A percentile compares a stretch with the other conserved stretches of the same genome.
These are phyloP conservation scores for Penicillium lividum DNA, from an alignment of 495 filamentous ascomycete species.

Conservation along the genomic window DNA sequence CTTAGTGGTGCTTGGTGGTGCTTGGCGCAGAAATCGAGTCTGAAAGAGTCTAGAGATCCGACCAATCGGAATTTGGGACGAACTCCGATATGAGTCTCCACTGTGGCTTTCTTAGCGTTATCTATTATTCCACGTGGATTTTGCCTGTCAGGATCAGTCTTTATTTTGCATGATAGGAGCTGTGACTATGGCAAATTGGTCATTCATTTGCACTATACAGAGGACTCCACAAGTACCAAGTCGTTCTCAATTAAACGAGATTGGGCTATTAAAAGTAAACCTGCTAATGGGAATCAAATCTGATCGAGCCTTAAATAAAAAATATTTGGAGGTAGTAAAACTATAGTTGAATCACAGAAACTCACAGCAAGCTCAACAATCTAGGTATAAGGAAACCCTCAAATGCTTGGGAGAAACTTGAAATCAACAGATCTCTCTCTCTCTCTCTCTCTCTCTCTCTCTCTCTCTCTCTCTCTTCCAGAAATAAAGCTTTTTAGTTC, in stretches of 20 bases:
- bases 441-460: not conserved
- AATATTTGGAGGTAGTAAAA: too few species aligned
- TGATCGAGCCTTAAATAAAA: too few species aligned
- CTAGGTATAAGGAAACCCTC: too few species aligned
- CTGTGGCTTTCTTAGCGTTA: not conserved
- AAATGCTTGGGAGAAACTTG: too few species aligned
- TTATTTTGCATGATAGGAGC: not conserved
- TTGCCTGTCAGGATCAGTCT: not conserved
- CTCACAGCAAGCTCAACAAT: too few species aligned
- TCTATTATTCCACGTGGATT: not conserved
- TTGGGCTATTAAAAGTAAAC: too few species aligned
- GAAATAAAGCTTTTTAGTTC: not conserved
- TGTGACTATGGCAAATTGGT: not conserved
- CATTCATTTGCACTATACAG: not conserved
- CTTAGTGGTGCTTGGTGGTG: not conserved
- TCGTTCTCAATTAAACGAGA: too few species aligned
- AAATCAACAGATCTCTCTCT: not conserved
- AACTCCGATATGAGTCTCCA: not conserved
- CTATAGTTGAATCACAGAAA: too few species aligned
- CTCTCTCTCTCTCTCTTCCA: not conserved
- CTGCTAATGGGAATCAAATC: too few species aligned
- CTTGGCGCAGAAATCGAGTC: not conserved
- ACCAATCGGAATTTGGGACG: not conserved
- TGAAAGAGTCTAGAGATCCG: not conserved
- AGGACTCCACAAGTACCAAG: too few species aligned